Base-by-base conservation (phyloP, 345 rosid species). In the Citrus inodora region DNA sequence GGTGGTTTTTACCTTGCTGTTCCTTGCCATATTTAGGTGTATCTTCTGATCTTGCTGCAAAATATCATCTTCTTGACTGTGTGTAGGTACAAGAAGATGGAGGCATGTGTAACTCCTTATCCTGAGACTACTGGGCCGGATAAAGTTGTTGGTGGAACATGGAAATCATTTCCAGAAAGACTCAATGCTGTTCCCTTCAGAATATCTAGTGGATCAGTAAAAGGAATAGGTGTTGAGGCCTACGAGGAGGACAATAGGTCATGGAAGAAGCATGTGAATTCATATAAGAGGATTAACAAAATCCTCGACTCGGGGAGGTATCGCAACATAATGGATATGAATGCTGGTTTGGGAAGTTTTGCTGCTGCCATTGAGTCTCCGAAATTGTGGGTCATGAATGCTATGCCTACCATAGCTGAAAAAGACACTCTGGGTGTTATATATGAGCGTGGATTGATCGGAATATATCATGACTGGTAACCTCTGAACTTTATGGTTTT, bases 401-500 rank as follows among this genome's bases (percentile, higher is more conserved):
- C 87, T 71, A 85, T 91, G 80, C 95, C 95, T 25, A 91, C 91
- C 6, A 82, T 91, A 70, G 90, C 89, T 81, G 89, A 87, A 76
- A 90, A 76, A 64, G 88, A 83, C 77, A 86, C 90, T n/a, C 81
- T 90, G 24, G 91, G 93, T 56, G 91, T 84, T 56, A 83, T 91
- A 58, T 87, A 73, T 27, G 91, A 91, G 76, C 85, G 92, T 59
- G 95, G 95, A 51, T 82, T 91, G 75, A 90, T 90, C n/a, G 95
- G 95, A 80, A 90, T 91, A 65, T 91, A 91, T 84, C 95, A 91
- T 86, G 95, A 91, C 73, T 91, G 95, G 95, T 91, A 88, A 59
- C 53, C 64, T 37, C n/a, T 74, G 68, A 83, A 76, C 60, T 63
- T 71, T 59, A 70, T 81, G 17, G 16, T 35, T 77, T 70, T 14